Percentiles rank a stretch among this genome's conserved stretches.
Evolutionary conservation across 352 stramenopile genomes (phyloP).

Genomic region (Thalassiosira exigua): DNA sequence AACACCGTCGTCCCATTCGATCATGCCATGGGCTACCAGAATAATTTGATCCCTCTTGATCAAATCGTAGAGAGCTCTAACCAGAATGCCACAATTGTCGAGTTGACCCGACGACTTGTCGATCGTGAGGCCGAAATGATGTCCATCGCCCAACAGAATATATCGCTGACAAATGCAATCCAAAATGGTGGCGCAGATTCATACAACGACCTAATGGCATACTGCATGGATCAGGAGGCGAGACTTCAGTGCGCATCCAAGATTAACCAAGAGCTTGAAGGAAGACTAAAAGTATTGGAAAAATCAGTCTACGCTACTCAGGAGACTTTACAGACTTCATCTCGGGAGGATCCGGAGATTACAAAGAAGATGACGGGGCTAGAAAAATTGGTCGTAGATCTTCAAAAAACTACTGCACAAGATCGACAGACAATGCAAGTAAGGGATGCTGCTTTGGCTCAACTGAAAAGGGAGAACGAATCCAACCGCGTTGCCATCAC

Average conservation of each 20-base stretch:
- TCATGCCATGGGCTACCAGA: neutral
- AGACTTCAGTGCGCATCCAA: neutral
- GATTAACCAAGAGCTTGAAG: neutral
- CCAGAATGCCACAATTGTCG: constrained; percentile 31
- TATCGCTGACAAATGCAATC: constrained; percentile 4
- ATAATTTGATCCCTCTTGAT: neutral
- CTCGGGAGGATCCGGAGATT: neutral
- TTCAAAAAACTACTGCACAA: neutral
- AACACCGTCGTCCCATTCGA: too few relatives aligned
- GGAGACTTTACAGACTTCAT: neutral
- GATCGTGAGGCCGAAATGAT: constrained; percentile 33
- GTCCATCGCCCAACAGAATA: constrained; percentile 20
- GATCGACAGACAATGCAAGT: neutral
- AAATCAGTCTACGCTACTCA: neutral
- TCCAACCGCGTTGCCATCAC: neutral
- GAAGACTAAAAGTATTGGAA: neutral
- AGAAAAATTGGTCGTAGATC: neutral
- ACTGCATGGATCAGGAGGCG: constrained; percentile 24
- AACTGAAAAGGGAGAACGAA: neutral
- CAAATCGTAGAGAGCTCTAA: constrained; percentile 2
- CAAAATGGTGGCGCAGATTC: neutral
- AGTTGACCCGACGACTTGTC: constrained; percentile 35
- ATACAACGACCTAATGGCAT: constrained; percentile 24
- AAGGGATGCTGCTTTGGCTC: neutral
- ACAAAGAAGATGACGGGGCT: neutral